Percentiles rank a stretch among this genome's conserved stretches.
Conservation (phyloP, 2,329 filamentous ascomycete genomes). For the Thielaviopsis punctulata region DNA sequence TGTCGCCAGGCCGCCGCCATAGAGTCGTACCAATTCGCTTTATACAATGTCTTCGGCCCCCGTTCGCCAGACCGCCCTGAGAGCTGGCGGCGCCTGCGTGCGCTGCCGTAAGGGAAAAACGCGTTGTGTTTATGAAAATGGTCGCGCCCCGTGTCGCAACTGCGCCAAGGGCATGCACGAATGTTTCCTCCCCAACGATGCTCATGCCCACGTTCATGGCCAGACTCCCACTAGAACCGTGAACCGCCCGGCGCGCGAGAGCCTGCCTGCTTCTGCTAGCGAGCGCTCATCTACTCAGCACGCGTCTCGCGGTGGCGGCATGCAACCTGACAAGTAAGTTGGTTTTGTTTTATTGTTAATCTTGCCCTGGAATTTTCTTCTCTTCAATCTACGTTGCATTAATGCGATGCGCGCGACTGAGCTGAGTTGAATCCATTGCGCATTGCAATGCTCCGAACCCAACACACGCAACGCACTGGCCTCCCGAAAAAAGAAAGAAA, state of each 20-base stretch:
- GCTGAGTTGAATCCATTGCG: not conserved
- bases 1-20: not conserved
- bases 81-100: conserved; percentile 43
- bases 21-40: not conserved
- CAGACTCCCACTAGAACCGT: conserved; percentile 36
- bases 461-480: not conserved
- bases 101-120: conserved; percentile 48
- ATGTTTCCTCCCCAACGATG: conserved; percentile 44
- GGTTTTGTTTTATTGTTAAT: not conserved
- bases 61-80: conserved; percentile 41
- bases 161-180: conserved; percentile 47
- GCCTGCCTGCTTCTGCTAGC: conserved; percentile 27
- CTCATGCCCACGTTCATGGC: conserved; percentile 40
- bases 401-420: not conserved
- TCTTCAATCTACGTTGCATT: conserved; percentile 5
- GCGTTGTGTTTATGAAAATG: conserved; percentile 46
- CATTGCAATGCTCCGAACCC: not conserved
- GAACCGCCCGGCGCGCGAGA: conserved; percentile 34
- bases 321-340: conserved; percentile 41
- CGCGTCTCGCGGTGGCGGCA: conserved; percentile 22
- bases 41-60: conserved; percentile 26
- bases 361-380: conserved; percentile 1
- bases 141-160: conserved; percentile 44
- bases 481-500: not conserved
- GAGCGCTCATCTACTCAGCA: conserved; percentile 27